phyloP scores from a whole-genome alignment of 306 rosid genomes.

The Corylus heterophylla region DNA sequence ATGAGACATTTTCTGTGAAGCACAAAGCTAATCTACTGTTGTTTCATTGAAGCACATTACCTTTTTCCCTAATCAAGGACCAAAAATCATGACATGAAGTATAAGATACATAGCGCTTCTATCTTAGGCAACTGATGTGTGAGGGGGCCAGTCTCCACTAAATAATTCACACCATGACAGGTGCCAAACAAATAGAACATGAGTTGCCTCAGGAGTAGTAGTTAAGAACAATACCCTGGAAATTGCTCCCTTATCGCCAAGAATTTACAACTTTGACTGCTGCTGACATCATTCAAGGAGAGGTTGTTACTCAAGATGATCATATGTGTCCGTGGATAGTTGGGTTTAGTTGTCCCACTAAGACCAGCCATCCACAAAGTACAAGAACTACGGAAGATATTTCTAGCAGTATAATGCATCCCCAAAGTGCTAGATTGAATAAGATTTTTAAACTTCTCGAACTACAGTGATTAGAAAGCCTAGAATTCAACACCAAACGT shows the following conservation, averaged over 20 bases:
- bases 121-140: background rate
- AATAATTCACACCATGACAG: background rate
- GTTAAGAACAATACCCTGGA: background rate
- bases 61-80: background rate
- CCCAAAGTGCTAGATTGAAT: background rate
- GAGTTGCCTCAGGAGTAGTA: background rate
- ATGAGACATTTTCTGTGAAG: background rate
- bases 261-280: background rate
- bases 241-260: background rate
- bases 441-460: background rate
- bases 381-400: background rate
- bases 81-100: background rate
- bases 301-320: background rate
- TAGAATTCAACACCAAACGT: background rate
- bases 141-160: background rate
- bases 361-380: background rate
- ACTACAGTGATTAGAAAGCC: background rate
- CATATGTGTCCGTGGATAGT: background rate
- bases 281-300: background rate
- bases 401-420: background rate
- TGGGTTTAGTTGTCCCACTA: too few species aligned
- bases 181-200: background rate
- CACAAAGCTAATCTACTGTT: background rate
- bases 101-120: background rate
- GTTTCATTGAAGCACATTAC: background rate